Evolutionary conservation across 2,329 filamentous ascomycete genomes (phyloP).

Genomic region (Colletotrichum higginsianum): DNA sequence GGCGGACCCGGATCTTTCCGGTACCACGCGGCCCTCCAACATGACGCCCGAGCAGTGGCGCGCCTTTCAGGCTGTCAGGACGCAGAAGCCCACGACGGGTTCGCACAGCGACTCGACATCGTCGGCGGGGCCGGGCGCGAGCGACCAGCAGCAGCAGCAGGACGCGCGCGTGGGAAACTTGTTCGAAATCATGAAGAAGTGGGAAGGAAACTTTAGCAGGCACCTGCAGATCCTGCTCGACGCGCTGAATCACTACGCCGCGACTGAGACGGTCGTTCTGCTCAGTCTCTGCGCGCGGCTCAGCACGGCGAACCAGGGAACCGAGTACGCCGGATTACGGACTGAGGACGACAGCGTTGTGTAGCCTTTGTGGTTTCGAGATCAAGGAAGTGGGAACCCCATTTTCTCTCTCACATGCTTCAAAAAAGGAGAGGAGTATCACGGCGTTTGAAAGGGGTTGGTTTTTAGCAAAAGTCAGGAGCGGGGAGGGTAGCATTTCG

Average conservation of each 20-base stretch:
- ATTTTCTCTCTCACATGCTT: conserved; percentile 2
- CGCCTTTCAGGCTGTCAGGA: conserved; percentile 66
- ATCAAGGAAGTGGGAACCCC: too few species aligned
- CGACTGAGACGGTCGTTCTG: conserved; percentile 95
- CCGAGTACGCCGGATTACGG: conserved; percentile 72
- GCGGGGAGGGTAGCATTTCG: conserved; percentile 1
- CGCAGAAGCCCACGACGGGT: conserved; percentile 55
- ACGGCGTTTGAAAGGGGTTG: conserved; percentile 26
- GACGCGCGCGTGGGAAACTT: conserved; percentile 78
- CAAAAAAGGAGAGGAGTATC: background rate
- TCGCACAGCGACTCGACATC: conserved; percentile 52
- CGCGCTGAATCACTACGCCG: conserved; percentile 96
- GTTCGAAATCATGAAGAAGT: conserved; percentile 89
- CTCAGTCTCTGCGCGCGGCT: conserved; percentile 88
- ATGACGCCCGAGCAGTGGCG: conserved; percentile 75
- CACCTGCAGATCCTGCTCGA: conserved; percentile 96
- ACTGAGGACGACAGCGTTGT: conserved; percentile 67
- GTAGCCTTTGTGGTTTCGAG: background rate
- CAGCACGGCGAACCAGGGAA: conserved; percentile 85
- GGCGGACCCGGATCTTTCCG: conserved; percentile 83
- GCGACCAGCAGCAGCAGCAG: conserved; percentile 47
- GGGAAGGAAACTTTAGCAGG: conserved; percentile 92
- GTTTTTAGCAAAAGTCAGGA: background rate
- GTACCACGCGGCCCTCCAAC: conserved; percentile 68
- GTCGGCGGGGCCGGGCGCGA: conserved; percentile 51